Evolutionary conservation across 2,329 filamentous ascomycete species (phyloP).

Genomic region (Fusarium buxicola): DNA sequence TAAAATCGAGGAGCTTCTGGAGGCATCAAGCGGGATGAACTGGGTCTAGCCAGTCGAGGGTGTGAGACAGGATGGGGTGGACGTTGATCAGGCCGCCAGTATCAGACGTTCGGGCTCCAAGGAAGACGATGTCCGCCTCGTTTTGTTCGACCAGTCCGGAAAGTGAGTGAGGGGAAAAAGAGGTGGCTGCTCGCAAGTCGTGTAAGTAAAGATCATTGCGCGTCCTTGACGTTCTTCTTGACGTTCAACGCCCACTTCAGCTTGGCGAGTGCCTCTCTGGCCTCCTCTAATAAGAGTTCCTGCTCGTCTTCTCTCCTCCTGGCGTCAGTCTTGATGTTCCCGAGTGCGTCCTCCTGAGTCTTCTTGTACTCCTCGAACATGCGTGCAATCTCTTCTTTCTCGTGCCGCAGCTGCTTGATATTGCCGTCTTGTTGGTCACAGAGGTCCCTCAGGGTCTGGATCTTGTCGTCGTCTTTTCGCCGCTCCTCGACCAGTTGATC

Average conservation of each 20-base stretch:
- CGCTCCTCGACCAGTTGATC: slow-evolving; percentile 66
- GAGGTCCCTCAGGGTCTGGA: slow-evolving; percentile 73
- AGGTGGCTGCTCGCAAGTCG: not conserved
- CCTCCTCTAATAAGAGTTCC: slow-evolving; percentile 66
- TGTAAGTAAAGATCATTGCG: slow-evolving; percentile 54
- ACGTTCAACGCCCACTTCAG: slow-evolving; percentile 79
- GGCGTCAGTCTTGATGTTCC: slow-evolving; percentile 68
- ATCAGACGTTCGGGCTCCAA: not conserved
- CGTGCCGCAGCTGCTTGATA: slow-evolving; percentile 67
- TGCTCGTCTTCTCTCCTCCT: slow-evolving; percentile 70
- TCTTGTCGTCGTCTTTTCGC: slow-evolving; percentile 70
- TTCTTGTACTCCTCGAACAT: slow-evolving; percentile 74
- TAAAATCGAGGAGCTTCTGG: slow-evolving; percentile 20
- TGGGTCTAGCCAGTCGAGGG: slow-evolving; percentile 14
- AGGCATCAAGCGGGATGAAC: slow-evolving; percentile 18
- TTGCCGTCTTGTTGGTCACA: slow-evolving; percentile 80
- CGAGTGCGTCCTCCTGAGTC: slow-evolving; percentile 71
- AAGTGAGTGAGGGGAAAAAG: not conserved
- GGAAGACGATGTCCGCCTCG: not conserved
- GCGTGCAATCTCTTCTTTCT: slow-evolving; percentile 70
- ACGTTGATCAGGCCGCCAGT: not conserved
- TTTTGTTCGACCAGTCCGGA: not conserved
- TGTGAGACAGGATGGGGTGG: not conserved
- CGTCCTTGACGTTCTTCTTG: slow-evolving; percentile 69
- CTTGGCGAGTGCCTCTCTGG: slow-evolving; percentile 71